phyloP scores from a whole-genome alignment of 106 monocot species.

The Cymbidium sinense region DNA sequence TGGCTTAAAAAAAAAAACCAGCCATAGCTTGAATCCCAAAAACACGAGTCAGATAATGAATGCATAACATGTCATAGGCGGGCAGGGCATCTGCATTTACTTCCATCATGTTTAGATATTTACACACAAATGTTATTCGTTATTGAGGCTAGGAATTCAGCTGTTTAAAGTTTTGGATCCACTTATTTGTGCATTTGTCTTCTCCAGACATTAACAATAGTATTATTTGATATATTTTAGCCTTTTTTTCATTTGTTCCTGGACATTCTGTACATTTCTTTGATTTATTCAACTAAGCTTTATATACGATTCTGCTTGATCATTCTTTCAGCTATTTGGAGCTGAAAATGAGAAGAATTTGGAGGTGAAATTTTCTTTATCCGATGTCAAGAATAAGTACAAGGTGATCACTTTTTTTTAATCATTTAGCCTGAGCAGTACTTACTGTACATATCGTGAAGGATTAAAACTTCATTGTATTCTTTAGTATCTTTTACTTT shows the following conservation, averaged over 20 bases:
- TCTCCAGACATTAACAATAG: not conserved
- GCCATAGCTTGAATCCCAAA: too few species aligned
- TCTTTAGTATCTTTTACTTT: not conserved
- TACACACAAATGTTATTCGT: too few species aligned
- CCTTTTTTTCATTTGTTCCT: not conserved
- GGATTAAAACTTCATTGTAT: not conserved
- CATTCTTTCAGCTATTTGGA: conserved; percentile 19
- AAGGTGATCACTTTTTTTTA: conserved; percentile 33
- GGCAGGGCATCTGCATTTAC: too few species aligned
- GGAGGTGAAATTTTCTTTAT: conserved; percentile 36
- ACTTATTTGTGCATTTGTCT: not conserved
- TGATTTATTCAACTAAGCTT: not conserved
- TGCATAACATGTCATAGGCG: too few species aligned
- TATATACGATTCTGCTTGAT: not conserved
- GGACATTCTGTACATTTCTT: not conserved
- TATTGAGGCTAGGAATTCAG: too few species aligned
- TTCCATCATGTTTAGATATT: too few species aligned
- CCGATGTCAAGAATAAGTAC: conserved; percentile 61
- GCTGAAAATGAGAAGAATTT: conserved; percentile 9
- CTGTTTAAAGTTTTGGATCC: not conserved
- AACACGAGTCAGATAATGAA: too few species aligned
- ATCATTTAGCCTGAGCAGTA: not conserved
- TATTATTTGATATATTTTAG: not conserved
- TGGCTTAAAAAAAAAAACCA: too few species aligned
- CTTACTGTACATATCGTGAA: not conserved